phyloP scores from a whole-genome alignment of 202 grass and related monocot genomes.

The Carex arenaria region DNA sequence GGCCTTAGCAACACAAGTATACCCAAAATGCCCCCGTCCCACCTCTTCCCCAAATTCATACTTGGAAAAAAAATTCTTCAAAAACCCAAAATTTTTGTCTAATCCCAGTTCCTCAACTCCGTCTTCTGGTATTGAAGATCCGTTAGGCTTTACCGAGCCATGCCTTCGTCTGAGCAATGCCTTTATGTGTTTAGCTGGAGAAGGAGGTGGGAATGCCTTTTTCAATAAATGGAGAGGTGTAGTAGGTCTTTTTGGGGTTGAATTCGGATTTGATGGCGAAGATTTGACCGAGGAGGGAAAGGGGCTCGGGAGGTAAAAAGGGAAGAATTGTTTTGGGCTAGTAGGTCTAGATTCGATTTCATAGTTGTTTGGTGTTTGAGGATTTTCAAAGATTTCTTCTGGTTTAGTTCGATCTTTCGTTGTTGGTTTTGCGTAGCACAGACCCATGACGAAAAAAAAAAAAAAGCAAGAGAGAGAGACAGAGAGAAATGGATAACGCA shows the following conservation, averaged over 20 bases:
- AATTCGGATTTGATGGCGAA: constrained; percentile 46
- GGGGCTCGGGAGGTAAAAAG: constrained; percentile 64
- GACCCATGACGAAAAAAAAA: constrained; percentile 32
- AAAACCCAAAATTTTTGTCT: constrained; percentile 86
- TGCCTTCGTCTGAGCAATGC: constrained; percentile 71
- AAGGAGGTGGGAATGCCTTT: constrained; percentile 51
- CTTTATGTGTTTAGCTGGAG: constrained; percentile 83
- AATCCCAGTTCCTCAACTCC: constrained; percentile 47
- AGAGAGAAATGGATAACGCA: constrained; percentile 5
- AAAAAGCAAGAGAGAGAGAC: constrained; percentile 2
- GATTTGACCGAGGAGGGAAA: constrained; percentile 52
- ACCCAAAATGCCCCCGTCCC: constrained; percentile 82
- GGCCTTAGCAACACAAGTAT: constrained; percentile 66
- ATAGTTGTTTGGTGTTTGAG: neutral
- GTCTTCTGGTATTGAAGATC: constrained; percentile 64
- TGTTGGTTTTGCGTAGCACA: constrained; percentile 55
- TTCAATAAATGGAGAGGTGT: constrained; percentile 44
- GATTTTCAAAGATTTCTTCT: constrained; percentile 20
- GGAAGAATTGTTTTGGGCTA: constrained; percentile 49
- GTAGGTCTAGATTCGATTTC: constrained; percentile 25
- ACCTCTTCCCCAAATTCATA: constrained; percentile 78
- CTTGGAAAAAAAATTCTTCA: constrained; percentile 62
- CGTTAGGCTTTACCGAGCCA: constrained; percentile 78
- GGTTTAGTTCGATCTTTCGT: constrained; percentile 4
- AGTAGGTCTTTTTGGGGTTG: constrained; percentile 20